Percentiles rank a stretch among this genome's conserved stretches.
Evolutionary conservation across 176 grass and related monocot species (phyloP).

Genomic region (Triticum dicoccoides): DNA sequence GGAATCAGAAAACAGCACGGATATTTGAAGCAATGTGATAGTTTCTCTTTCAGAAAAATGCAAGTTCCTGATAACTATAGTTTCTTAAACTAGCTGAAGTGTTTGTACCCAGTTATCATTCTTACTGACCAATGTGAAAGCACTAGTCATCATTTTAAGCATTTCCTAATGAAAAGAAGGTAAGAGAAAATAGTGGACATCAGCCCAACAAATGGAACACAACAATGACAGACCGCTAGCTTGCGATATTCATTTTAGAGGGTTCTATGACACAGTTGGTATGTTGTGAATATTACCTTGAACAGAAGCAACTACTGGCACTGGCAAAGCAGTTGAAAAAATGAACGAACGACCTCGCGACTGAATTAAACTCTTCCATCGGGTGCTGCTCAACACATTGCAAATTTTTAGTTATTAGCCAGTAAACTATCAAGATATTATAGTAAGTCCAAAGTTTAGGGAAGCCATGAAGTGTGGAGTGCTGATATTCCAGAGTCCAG

Average conservation of each 20-base stretch:
- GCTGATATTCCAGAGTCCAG: background rate
- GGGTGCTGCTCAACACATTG: constrained; percentile 57
- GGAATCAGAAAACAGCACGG: constrained; percentile 27
- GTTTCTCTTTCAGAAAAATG: background rate
- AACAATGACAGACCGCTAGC: background rate
- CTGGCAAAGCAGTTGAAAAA: constrained; percentile 86
- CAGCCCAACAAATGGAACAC: background rate
- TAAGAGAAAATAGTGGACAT: background rate
- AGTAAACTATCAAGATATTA: background rate
- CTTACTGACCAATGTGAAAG: constrained; percentile 5
- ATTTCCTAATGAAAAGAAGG: background rate
- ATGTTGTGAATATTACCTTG: constrained; percentile 58
- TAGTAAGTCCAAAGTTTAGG: background rate
- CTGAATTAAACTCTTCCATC: constrained; percentile 87
- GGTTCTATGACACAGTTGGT: background rate
- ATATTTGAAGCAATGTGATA: background rate
- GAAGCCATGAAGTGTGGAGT: background rate
- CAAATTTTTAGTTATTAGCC: constrained; percentile 17
- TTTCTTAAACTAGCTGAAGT: background rate
- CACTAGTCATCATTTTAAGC: background rate
- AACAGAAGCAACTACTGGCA: constrained; percentile 78
- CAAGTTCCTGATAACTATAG: background rate
- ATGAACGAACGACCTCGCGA: constrained; percentile 88
- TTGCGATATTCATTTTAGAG: background rate
- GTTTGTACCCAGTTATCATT: background rate